Base-by-base conservation (phyloP, 129 eudicot genomes). In the Lonicera japonica region DNA sequence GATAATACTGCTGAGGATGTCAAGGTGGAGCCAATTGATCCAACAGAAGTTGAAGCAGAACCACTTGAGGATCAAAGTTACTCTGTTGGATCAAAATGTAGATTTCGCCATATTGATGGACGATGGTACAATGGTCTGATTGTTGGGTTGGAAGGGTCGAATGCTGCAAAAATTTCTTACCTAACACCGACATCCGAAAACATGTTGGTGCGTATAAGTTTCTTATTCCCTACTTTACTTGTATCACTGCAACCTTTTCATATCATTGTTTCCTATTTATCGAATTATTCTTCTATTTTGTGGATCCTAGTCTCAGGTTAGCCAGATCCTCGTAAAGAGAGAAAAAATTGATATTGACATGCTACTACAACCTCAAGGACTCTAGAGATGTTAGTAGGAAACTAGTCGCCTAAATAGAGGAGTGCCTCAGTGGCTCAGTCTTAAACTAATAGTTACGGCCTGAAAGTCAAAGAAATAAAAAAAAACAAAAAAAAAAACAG, bases 61-160 rank as follows among this genome's bases (percentile, higher is more conserved):
- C 72, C 92, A 17, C 25, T 68, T 43, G 83, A 71, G 68, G 79
- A 82, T 71, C 72, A 54, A 66, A 47, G 66, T 46, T 87, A 67
- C 53, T 62, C 80, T 39, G 70, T 87, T 69, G 98, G 98, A 80
- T 92, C 96, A 58, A 92, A 87, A 78, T 92, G 98, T 80, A 80
- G 90, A 69, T 92, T 92, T 73, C 88, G 95, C 55, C 88, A 92
- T 72, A 82, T 82, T 58, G 86, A 92, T 77, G 98, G 98, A 15
- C 70, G 86, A 34, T 92, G 98, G 98, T 92, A 92, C 64, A 66
- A 82, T 25, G 96, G 98, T 71, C 71, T 67, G 21, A 65, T 92
- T 38, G 69, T 92, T 71, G 88, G 82, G 56, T 38, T 82, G 71
- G 95, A 84, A 69, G 95, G 88, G 47, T 56, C 76, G 48, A 65